Percentiles rank a stretch among this genome's conserved stretches.
phyloP scores from a whole-genome alignment of 257 asterid genomes.

The Verbena officinalis region DNA sequence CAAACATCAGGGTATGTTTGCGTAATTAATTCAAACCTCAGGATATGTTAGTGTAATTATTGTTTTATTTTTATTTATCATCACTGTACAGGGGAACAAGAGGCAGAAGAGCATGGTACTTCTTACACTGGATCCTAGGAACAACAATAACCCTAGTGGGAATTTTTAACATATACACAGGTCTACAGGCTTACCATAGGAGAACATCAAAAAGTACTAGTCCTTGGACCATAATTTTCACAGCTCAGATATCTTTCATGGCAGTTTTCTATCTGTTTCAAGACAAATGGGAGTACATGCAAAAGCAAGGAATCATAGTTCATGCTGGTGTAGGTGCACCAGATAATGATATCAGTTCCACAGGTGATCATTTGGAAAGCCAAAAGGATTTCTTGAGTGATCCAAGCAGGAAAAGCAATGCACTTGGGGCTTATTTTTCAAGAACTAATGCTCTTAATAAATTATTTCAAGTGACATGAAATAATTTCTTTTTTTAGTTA shows the following conservation, averaged over 20 bases:
- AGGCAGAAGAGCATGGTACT: background rate
- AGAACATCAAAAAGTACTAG: background rate
- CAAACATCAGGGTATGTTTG: no score
- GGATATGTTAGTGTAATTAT: no score
- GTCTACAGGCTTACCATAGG: background rate
- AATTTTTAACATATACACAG: background rate
- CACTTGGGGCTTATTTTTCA: constrained; percentile 2
- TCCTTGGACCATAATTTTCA: constrained; percentile 6
- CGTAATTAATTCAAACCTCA: no score
- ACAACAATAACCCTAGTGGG: background rate
- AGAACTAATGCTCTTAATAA: constrained; percentile 3
- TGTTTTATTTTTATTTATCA: background rate
- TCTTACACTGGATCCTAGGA: background rate
- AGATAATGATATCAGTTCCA: background rate
- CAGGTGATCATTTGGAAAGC: background rate
- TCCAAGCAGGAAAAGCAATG: background rate
- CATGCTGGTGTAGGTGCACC: background rate
- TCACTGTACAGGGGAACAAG: background rate
- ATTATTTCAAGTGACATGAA: background rate
- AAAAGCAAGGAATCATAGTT: background rate
- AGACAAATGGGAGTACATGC: constrained; percentile 5
- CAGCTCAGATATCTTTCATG: background rate
- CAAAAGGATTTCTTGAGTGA: background rate
- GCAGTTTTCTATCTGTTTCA: background rate
- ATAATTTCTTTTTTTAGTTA: background rate